Base-by-base conservation (phyloP, 2,329 filamentous ascomycete species). In the Diaporthe sp. region DNA sequence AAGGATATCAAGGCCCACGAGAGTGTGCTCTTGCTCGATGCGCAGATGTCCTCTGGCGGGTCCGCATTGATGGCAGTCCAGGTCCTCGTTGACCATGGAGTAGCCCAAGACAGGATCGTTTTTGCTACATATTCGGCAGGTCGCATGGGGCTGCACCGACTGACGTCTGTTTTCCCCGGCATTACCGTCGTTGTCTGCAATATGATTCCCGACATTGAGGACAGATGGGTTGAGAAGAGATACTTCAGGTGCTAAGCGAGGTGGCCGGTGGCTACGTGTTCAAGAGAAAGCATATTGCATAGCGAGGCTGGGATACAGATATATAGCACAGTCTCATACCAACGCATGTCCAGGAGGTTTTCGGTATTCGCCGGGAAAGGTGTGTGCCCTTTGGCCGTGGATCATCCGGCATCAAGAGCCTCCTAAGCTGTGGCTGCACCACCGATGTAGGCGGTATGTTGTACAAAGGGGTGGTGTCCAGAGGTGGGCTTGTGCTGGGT, bases 71-170 rank as follows among this genome's bases (percentile, higher is more conserved):
- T 99, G 97, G 95, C 97, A 0, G 96, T 98, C 55, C 94, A 97
- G 80, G 94, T 98, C n/a, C 86, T 99, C 70, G 92, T 98, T 22
- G 97, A 99, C 82, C 96, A 98, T 80, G 97, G 97, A 15, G 96
- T 98, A 9, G 86, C 91, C 8, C 92, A 97, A 81, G 90, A 94
- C 59, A 92, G 89, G 77, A 98, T 99, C 77, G 94, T 98, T 44
- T 93, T 98, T 81, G 96, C 97, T 51, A 98, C 96, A 4, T 98
- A 97, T 81, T 93, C 95, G 77, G 96, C 96, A 4, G 96, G 96
- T 12, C 92, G 92, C 77, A 91, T 94, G 78, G 97, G 96, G 0
- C 82, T 98, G 76, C 95, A 97, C 80, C 89, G 97, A 76, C 85
- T 99, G 79, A 94, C 94, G 75, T 94, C 93, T 73, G 97, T 98